Percentiles rank a stretch among this genome's conserved stretches.
Conservation (phyloP, 1,139 yeast species). For the Hemisphaericaspora lyxosophila region DNA sequence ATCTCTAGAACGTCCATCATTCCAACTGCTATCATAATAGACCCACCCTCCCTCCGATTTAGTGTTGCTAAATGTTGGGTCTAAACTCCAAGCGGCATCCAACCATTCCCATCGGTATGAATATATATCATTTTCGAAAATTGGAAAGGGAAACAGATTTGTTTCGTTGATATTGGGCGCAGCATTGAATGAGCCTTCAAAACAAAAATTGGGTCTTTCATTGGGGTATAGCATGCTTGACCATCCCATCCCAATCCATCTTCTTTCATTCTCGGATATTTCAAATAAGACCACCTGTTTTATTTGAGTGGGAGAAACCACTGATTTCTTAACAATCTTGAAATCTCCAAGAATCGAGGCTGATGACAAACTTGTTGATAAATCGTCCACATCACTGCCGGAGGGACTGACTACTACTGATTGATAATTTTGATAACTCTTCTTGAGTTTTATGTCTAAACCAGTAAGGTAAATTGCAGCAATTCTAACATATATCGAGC, state of each 20-base stretch:
- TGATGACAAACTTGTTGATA: slow-evolving; percentile 15
- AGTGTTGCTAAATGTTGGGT: slow-evolving; percentile 36
- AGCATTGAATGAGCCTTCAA: slow-evolving; percentile 36
- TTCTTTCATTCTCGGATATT: slow-evolving; percentile 56
- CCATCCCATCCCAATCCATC: slow-evolving; percentile 68
- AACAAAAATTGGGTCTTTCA: slow-evolving; percentile 52
- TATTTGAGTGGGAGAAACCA: slow-evolving; percentile 42
- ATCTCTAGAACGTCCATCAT: slow-evolving; percentile 37
- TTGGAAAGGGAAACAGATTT: slow-evolving; percentile 46
- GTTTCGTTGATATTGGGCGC: slow-evolving; percentile 27
- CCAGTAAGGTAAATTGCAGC: slow-evolving; percentile 49
- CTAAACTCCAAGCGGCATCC: slow-evolving; percentile 51
- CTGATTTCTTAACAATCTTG: slow-evolving; percentile 39
- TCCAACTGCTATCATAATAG: slow-evolving; percentile 55
- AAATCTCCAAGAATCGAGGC: slow-evolving; percentile 32
- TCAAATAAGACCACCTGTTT: slow-evolving; percentile 51
- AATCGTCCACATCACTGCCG: slow-evolving; percentile 26
- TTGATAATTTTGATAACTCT: slow-evolving; percentile 12
- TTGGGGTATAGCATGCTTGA: slow-evolving; percentile 48
- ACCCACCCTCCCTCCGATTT: slow-evolving; percentile 51
- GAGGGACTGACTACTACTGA: slow-evolving; percentile 27
- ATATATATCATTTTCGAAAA: slow-evolving; percentile 41
- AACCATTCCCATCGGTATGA: slow-evolving; percentile 56
- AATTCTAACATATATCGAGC: slow-evolving; percentile 49
- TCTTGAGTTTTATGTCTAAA: slow-evolving; percentile 31